phyloP scores from a whole-genome alignment of 2,329 filamentous ascomycete species.

The Pseudogymnoascus sp. region DNA sequence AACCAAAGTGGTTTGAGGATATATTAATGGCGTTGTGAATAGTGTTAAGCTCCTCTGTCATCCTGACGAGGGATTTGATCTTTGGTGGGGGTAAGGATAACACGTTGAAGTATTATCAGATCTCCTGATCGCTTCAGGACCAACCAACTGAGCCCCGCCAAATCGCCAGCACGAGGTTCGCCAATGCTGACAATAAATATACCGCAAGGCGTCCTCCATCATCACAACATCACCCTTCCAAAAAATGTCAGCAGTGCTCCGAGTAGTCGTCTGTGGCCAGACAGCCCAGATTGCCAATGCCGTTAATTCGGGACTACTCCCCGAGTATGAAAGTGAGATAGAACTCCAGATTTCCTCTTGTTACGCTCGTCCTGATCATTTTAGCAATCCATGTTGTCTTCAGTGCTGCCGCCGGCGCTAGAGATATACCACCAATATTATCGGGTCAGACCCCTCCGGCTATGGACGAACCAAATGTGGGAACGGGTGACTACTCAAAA shows the following conservation, averaged over 20 bases:
- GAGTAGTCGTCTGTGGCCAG: neutral
- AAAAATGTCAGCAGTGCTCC: neutral
- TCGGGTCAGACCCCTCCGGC: conserved; percentile 7
- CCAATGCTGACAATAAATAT: too few species aligned
- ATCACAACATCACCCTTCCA: too few species aligned
- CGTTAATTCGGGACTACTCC: conserved; percentile 13
- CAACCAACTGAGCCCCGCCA: neutral
- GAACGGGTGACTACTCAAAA: conserved; percentile 12
- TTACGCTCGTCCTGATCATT: neutral
- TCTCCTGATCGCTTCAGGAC: neutral
- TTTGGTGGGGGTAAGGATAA: neutral
- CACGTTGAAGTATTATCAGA: neutral
- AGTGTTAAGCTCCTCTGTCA: neutral
- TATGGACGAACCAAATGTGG: conserved; percentile 1
- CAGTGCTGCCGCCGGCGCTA: neutral
- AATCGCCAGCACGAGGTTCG: too few species aligned
- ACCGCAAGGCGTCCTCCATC: too few species aligned
- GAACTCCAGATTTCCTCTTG: neutral
- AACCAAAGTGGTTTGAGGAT: too few species aligned
- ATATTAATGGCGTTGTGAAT: too few species aligned
- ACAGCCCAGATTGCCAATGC: conserved; percentile 10
- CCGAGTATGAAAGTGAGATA: conserved; percentile 14
- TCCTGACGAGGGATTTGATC: neutral
- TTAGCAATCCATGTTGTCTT: conserved; percentile 16
- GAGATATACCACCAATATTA: conserved; percentile 13